Percentiles rank a stretch among this genome's conserved stretches.
These are phyloP conservation scores for Fomitopsis pinicola DNA, from an alignment of 1,284 basidiomycete genomes.

Conservation along the genomic window DNA sequence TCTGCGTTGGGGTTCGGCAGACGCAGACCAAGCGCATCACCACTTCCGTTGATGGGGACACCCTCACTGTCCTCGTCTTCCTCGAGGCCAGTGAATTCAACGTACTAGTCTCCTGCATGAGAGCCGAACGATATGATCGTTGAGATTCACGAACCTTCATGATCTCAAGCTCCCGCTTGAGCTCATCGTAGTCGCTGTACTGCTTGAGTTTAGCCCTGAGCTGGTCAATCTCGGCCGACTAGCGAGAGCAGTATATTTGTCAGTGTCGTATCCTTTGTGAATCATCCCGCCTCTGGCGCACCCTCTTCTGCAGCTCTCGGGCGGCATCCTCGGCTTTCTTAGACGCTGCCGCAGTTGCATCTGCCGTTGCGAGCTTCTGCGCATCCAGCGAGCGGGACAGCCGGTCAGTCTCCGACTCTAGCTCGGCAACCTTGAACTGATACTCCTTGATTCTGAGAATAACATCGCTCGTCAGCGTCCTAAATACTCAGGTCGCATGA, in stretches of 20 bases:
- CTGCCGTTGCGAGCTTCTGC: slow-evolving; percentile 57
- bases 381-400: slow-evolving; percentile 66
- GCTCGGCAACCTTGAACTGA: slow-evolving; percentile 67
- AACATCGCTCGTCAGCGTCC: slow-evolving; percentile 1
- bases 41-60: slow-evolving; percentile 17
- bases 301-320: slow-evolving; percentile 60
- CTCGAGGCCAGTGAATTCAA: slow-evolving; percentile 88
- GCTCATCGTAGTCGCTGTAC: slow-evolving; percentile 88
- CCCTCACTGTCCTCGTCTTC: slow-evolving; percentile 54
- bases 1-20: slow-evolving; percentile 86
- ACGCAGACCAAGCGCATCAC: slow-evolving; percentile 46
- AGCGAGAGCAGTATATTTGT: neutral
- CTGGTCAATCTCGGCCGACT: slow-evolving; percentile 58
- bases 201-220: slow-evolving; percentile 67
- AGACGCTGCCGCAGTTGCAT: slow-evolving; percentile 42
- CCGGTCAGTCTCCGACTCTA: slow-evolving; percentile 71
- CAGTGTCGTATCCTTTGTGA: neutral
- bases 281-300: slow-evolving; percentile 18
- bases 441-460: slow-evolving; percentile 60
- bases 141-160: slow-evolving; percentile 71
- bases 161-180: slow-evolving; percentile 93
- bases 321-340: slow-evolving; percentile 60
- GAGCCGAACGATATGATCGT: neutral
- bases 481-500: neutral
- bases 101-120: slow-evolving; percentile 56